Conservation (phyloP, 2,329 filamentous ascomycete species). For the Alternaria solani region DNA sequence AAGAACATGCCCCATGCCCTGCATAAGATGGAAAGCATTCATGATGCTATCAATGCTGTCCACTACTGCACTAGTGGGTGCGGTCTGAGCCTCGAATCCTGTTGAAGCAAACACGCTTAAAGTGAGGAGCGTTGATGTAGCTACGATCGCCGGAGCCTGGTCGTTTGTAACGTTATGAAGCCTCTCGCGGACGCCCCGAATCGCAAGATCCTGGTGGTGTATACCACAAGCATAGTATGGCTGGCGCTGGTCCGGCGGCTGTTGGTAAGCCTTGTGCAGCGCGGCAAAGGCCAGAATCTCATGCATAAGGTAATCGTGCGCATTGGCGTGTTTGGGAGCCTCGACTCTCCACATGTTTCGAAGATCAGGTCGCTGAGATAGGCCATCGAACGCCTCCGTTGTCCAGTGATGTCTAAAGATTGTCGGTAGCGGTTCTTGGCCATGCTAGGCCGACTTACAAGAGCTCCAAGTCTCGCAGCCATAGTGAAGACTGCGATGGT, state of each 20-base stretch:
- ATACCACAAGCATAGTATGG: conserved; percentile 46
- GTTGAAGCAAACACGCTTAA: conserved; percentile 44
- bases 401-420: conserved; percentile 46
- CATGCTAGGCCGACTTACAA: conserved; percentile 33
- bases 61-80: conserved; percentile 13
- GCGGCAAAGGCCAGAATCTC: conserved; percentile 54
- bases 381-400: conserved; percentile 31
- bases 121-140: conserved; percentile 42
- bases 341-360: conserved; percentile 44
- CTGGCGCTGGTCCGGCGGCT: conserved; percentile 30
- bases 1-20: conserved; percentile 46
- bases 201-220: conserved; percentile 50
- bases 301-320: conserved; percentile 50
- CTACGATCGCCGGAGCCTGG: conserved; percentile 44
- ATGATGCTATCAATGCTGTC: conserved; percentile 42
- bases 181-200: conserved; percentile 39
- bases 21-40: conserved; percentile 47
- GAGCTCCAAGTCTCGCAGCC: conserved; percentile 46
- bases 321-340: conserved; percentile 47
- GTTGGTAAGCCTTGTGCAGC: conserved; percentile 47
- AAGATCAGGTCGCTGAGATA: conserved; percentile 39
- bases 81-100: conserved; percentile 31
- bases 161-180: conserved; percentile 40
- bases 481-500: conserved; percentile 33
- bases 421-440: conserved; percentile 5